Evolutionary conservation across 768 basidiomycete genomes (phyloP).

Genomic region (Auricularia heimuer): DNA sequence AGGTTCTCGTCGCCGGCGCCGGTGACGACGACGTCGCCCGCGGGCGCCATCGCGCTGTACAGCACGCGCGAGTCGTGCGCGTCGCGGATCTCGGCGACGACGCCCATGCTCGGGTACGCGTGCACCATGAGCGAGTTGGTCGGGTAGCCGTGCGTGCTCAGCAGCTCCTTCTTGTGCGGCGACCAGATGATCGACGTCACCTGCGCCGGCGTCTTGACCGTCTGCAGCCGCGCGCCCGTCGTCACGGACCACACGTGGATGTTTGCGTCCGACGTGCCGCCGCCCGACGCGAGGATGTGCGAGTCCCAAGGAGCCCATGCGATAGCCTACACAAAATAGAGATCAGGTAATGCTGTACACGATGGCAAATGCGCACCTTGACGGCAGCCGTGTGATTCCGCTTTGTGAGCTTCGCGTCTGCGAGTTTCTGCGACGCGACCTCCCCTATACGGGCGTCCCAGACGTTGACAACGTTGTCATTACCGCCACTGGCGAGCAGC

Average conservation of each 20-base stretch:
- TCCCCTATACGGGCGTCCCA: conserved; percentile 83
- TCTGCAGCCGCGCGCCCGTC: conserved; percentile 85
- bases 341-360: conserved; percentile 18
- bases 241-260: conserved; percentile 87
- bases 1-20: conserved; percentile 93
- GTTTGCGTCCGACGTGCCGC: conserved; percentile 88
- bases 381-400: conserved; percentile 85
- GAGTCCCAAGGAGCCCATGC: conserved; percentile 98
- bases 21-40: conserved; percentile 85
- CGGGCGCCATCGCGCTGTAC: conserved; percentile 76
- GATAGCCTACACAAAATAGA: conserved; percentile 39
- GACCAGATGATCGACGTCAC: conserved; percentile 88
- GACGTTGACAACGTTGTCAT: conserved; percentile 96
- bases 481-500: conserved; percentile 87
- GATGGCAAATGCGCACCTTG: conserved; percentile 25
- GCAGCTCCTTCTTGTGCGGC: conserved; percentile 76
- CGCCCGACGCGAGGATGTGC: conserved; percentile 82
- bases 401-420: conserved; percentile 80
- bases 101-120: conserved; percentile 74
- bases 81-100: conserved; percentile 77
- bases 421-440: conserved; percentile 25
- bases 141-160: conserved; percentile 92
- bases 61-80: conserved; percentile 90
- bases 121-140: conserved; percentile 76
- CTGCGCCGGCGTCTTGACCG: conserved; percentile 79